phyloP scores from a whole-genome alignment of 2,329 filamentous ascomycete species.

The Fusarium subtropicale region DNA sequence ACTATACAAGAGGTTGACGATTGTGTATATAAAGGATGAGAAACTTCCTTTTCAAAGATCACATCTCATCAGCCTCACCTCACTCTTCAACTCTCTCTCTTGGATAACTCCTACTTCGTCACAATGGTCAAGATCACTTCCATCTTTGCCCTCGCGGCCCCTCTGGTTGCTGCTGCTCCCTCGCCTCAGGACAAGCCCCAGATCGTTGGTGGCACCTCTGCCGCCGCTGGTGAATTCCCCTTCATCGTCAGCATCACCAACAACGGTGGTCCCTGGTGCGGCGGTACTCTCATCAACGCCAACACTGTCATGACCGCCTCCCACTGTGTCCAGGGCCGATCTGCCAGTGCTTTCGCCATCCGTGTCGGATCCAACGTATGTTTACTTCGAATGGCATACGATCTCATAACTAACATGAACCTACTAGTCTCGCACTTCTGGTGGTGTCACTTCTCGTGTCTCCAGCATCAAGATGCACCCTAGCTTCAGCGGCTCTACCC shows the following conservation, averaged over 20 bases:
- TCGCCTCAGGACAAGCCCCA: slow-evolving; percentile 10
- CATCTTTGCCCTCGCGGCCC: slow-evolving; percentile 22
- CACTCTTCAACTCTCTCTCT: slow-evolving; percentile 28
- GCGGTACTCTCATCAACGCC: slow-evolving; percentile 48
- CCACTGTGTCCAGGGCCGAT: slow-evolving; percentile 41
- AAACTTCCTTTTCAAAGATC: not conserved
- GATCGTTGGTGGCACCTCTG: slow-evolving; percentile 46
- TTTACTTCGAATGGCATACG: fast-evolving
- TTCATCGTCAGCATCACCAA: slow-evolving; percentile 48
- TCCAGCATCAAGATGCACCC: slow-evolving; percentile 44
- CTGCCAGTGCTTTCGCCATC: slow-evolving; percentile 36
- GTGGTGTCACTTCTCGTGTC: slow-evolving; percentile 45
- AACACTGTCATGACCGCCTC: slow-evolving; percentile 50
- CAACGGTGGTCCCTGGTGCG: slow-evolving; percentile 43
- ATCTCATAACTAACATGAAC: not conserved
- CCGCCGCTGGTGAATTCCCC: slow-evolving; percentile 48
- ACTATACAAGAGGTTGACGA: not conserved
- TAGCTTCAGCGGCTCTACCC: slow-evolving; percentile 27
- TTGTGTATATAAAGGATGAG: slow-evolving; percentile 16
- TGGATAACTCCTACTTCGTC: slow-evolving; percentile 2
- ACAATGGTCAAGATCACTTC: slow-evolving; percentile 33
- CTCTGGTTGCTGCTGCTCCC: slow-evolving; percentile 29
- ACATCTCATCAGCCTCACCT: slow-evolving; percentile 9
- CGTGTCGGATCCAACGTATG: slow-evolving; percentile 47
- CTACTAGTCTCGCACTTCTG: slow-evolving; percentile 39